Conservation (phyloP, 176 grass and related monocot genomes). For the Calamus simplicifolius region DNA sequence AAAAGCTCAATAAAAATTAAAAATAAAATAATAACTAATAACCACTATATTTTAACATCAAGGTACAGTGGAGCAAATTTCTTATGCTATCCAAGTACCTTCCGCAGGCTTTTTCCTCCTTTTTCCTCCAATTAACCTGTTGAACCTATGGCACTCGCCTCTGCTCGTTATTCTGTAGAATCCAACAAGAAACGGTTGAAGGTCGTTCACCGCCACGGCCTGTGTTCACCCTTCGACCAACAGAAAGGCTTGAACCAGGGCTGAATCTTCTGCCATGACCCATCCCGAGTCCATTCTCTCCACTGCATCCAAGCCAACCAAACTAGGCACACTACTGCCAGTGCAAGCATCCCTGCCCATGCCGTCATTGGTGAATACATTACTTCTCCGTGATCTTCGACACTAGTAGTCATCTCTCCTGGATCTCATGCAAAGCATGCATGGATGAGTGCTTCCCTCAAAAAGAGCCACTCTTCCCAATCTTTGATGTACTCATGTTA, state of each 20-base stretch:
- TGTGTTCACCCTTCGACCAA: background rate
- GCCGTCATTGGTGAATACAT: background rate
- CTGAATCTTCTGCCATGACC: background rate
- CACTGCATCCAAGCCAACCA: background rate
- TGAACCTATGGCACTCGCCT: too few relatives aligned
- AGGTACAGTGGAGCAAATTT: too few relatives aligned
- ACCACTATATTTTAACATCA: too few relatives aligned
- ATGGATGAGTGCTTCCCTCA: background rate
- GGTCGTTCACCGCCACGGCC: background rate
- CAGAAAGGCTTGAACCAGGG: background rate
- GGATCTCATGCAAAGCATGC: conserved; percentile 4
- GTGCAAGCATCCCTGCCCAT: background rate
- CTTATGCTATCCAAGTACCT: too few relatives aligned
- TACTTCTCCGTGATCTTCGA: background rate
- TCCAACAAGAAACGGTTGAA: background rate
- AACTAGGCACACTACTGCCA: too few relatives aligned
- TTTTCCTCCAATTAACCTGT: too few relatives aligned
- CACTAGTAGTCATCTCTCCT: background rate
- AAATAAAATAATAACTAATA: too few relatives aligned
- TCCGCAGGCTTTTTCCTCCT: too few relatives aligned
- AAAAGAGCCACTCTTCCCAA: background rate
- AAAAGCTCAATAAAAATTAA: too few relatives aligned
- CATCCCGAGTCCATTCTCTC: background rate
- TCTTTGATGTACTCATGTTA: background rate
- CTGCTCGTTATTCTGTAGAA: too few relatives aligned